Conservation (phyloP, 371 early-diverging fungal genomes). For the Coemansia linderi region DNA sequence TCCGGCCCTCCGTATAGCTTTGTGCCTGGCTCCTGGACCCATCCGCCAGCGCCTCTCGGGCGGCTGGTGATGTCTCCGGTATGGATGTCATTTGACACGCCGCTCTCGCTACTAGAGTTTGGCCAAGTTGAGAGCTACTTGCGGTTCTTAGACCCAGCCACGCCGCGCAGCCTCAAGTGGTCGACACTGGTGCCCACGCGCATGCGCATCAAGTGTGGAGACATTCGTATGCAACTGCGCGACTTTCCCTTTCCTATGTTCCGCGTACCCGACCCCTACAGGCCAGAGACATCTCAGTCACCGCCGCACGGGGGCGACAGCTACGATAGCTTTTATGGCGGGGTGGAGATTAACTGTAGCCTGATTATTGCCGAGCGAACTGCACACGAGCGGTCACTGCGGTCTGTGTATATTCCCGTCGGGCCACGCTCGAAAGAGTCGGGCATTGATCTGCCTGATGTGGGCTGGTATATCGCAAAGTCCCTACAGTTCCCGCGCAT, state of each 20-base stretch:
- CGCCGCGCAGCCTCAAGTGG: constrained; percentile 51
- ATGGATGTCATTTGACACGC: constrained; percentile 47
- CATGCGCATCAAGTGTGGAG: constrained; percentile 52
- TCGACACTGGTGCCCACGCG: constrained; percentile 51
- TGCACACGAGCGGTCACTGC: constrained; percentile 50
- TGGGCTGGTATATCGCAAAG: constrained; percentile 52
- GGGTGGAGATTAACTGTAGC: constrained; percentile 52
- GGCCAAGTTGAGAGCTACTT: constrained; percentile 51
- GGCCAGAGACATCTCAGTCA: constrained; percentile 21
- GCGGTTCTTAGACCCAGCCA: constrained; percentile 52
- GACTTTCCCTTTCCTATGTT: constrained; percentile 57
- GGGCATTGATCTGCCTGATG: constrained; percentile 22
- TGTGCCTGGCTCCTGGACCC: constrained; percentile 46
- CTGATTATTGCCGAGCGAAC: constrained; percentile 54
- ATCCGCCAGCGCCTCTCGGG: constrained; percentile 49
- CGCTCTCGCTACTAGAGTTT: constrained; percentile 49
- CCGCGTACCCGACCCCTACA: constrained; percentile 52
- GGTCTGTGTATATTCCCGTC: constrained; percentile 50
- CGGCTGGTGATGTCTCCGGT: constrained; percentile 46
- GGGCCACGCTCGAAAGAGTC: constrained; percentile 39
- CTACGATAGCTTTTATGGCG: constrained; percentile 48
- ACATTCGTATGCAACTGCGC: constrained; percentile 52
- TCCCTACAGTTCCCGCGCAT: constrained; percentile 54
- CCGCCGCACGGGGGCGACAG: constrained; percentile 8
- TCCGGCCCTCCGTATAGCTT: constrained; percentile 47